A percentile compares a stretch with the other conserved stretches of the same genome.
These are phyloP conservation scores for Coemansia sp. DNA, from an alignment of 192 early-diverging fungal genomes.

Conservation along the genomic window DNA sequence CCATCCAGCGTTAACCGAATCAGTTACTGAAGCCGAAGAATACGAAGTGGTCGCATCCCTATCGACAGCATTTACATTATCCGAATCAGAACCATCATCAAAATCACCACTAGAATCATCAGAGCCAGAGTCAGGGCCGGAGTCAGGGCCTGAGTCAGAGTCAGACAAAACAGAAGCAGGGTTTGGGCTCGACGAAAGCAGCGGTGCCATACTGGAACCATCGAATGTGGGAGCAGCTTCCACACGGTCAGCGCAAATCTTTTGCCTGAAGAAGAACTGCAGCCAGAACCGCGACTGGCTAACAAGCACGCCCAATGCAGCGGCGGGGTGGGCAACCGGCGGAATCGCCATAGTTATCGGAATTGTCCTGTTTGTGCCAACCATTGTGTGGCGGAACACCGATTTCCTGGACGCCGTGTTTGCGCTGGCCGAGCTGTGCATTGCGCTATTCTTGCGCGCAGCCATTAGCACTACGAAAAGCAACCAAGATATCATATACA, in stretches of 20 bases:
- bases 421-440: slow-evolving; percentile 21
- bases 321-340: slow-evolving; percentile 19
- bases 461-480: not conserved
- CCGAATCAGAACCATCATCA: not conserved
- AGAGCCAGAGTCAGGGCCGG: too few species aligned
- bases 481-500: slow-evolving; percentile 13
- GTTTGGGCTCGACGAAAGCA: not conserved
- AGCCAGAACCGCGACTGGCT: slow-evolving; percentile 22
- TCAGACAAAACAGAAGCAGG: not conserved
- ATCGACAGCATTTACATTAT: slow-evolving; percentile 10
- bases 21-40: not conserved
- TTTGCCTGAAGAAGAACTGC: slow-evolving; percentile 12
- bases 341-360: slow-evolving; percentile 1
- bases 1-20: not conserved
- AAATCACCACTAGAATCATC: not conserved
- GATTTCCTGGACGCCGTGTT: slow-evolving; percentile 27
- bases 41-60: slow-evolving; percentile 5
- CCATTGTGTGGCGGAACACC: slow-evolving; percentile 6
- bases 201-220: not conserved
- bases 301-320: slow-evolving; percentile 13
- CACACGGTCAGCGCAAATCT: slow-evolving; percentile 1
- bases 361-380: slow-evolving; percentile 5
- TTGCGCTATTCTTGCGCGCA: slow-evolving; percentile 23
- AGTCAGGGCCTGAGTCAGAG: too few species aligned
- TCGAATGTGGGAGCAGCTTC: not conserved